Conservation (phyloP, 2,329 filamentous ascomycete species). For the Paecilomyces niveus region DNA sequence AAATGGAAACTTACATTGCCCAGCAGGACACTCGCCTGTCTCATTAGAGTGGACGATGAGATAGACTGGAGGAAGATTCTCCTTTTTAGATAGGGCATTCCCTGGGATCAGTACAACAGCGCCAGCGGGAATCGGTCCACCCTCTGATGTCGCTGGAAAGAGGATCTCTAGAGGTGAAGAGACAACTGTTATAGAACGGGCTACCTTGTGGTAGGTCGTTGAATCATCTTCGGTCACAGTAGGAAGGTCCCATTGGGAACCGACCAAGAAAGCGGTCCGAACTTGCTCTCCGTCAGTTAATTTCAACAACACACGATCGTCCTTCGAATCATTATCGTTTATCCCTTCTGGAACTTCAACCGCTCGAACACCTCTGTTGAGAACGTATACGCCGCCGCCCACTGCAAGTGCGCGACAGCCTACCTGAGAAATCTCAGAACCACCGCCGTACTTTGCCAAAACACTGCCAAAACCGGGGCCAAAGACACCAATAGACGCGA, state of each 20-base stretch:
- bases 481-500: constrained; percentile 80
- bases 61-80: constrained; percentile 45
- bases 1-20: constrained; percentile 70
- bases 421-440: constrained; percentile 83
- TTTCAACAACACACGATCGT: constrained; percentile 18
- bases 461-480: constrained; percentile 85
- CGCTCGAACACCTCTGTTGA: constrained; percentile 59
- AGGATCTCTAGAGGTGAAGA: constrained; percentile 57
- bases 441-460: constrained; percentile 86
- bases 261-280: constrained; percentile 29
- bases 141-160: constrained; percentile 67
- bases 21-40: constrained; percentile 79
- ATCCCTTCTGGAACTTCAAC: constrained; percentile 7
- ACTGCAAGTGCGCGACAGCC: constrained; percentile 86
- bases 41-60: constrained; percentile 76
- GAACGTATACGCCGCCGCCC: constrained; percentile 82
- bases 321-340: constrained; percentile 9
- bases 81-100: constrained; percentile 19
- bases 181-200: constrained; percentile 61
- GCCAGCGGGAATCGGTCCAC: constrained; percentile 66
- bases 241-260: constrained; percentile 31
- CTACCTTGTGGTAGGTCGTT: constrained; percentile 34
- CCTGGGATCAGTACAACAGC: constrained; percentile 39
- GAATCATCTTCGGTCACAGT: constrained; percentile 4
- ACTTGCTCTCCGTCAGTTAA: constrained; percentile 32